Percentiles rank a stretch among this genome's conserved stretches.
Evolutionary conservation across 352 stramenopile genomes (phyloP).

Genomic region (Albugo candida): DNA sequence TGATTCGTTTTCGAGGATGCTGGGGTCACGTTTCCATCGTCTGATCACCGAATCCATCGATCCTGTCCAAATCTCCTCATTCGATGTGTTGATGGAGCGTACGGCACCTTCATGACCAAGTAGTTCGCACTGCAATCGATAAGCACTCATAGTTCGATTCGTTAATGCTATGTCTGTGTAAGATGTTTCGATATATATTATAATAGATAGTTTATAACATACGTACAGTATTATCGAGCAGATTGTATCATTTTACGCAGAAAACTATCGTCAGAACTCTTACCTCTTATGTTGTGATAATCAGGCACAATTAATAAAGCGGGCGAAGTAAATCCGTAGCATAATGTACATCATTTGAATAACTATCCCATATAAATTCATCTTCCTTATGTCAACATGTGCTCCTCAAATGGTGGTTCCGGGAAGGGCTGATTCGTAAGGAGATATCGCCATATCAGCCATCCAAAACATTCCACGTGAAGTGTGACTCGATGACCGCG

Average conservation of each 20-base stretch:
- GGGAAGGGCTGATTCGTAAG: slow-evolving; percentile 68
- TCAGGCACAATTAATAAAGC: too few species aligned
- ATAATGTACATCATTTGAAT: too few species aligned
- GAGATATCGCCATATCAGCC: slow-evolving; percentile 72
- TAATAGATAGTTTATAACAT: too few species aligned
- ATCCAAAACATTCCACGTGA: slow-evolving; percentile 70
- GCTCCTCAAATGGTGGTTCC: slow-evolving; percentile 21
- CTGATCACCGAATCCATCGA: slow-evolving; percentile 53
- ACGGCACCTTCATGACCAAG: slow-evolving; percentile 61
- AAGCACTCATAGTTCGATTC: background rate
- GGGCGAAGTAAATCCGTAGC: too few species aligned
- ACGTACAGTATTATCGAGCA: too few species aligned
- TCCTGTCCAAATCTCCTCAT: slow-evolving; percentile 37
- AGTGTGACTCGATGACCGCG: slow-evolving; percentile 63
- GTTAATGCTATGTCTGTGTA: background rate
- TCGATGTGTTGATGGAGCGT: slow-evolving; percentile 29
- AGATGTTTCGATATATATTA: too few species aligned
- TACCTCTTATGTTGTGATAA: too few species aligned
- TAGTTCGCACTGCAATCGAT: slow-evolving; percentile 18
- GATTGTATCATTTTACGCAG: too few species aligned
- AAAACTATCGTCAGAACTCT: too few species aligned
- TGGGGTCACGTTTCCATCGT: slow-evolving; percentile 21
- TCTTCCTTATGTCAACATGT: too few species aligned
- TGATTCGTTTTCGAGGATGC: slow-evolving; percentile 1
- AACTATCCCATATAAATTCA: too few species aligned